Base-by-base conservation (phyloP, 495 filamentous ascomycete genomes). In the Amorphotheca resinae region DNA sequence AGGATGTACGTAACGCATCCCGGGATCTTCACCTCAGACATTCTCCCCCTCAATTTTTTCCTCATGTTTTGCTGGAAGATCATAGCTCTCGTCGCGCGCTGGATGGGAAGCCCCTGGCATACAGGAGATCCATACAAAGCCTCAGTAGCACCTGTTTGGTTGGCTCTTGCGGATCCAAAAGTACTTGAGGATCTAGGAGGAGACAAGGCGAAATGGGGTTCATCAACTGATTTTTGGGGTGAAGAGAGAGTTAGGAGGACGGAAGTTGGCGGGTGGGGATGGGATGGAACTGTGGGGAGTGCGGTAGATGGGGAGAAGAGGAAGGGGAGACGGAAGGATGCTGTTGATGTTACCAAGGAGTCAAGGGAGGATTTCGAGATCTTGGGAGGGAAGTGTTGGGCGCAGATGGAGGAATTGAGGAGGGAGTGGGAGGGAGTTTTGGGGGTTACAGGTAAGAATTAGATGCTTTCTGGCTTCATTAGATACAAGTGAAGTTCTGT, bases 51-150 rank as follows among this genome's bases (percentile, higher is more conserved):
- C 30, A 62, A 69, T 44, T 59, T 67, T 18, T 62, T 86, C 49
- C 65, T 91, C 43, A 64, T 70, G 22, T 81, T 73, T 59, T 65
- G 66, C 48, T 80, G 79, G 72, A 63, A 77, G 34, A 57, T 67
- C 12, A 61, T 77, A 2, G 79, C 93, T 53, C 87, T 79, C 59
- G 38, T 83, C 30, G 77, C 77, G 9, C 80, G 91, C 49, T 79
- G 76, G 66, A 62, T 91, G 15, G 86, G 87, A 17, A 89, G 84
- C 2, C 84, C 86, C 21, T 96, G 87, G 87, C 84, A 96, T 62
- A 69, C 74, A 1, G 63, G 84, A 38, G 71, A 68, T 12, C 65
- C 80, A 0, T 93, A 94, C 64, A 70, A 74, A n/a, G 88, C 80
- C 28, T 85, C 88, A 4, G 68, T 62, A 46, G 72, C 87, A 0